Conservation (phyloP, 495 filamentous ascomycete species). For the Letharia columbiana region DNA sequence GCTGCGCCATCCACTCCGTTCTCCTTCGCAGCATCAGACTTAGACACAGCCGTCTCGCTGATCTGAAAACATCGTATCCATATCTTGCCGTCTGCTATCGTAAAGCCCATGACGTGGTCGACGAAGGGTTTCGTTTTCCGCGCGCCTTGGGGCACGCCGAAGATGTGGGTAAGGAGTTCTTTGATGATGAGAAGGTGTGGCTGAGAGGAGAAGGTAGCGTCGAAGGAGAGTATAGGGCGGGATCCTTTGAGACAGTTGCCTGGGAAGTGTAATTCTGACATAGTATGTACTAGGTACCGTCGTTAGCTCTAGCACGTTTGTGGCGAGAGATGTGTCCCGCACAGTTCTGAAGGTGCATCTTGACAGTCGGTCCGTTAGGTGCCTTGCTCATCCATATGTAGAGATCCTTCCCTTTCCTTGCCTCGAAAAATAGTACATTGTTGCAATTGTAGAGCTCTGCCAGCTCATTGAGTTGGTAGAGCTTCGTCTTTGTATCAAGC, state of each 20-base stretch:
- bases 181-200: constrained; percentile 65
- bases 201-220: constrained; percentile 53
- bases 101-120: constrained; percentile 91
- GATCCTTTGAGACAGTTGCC: constrained; percentile 95
- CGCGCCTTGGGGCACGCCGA: constrained; percentile 81
- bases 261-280: constrained; percentile 91
- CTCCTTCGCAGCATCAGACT: constrained; percentile 34
- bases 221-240: constrained; percentile 90
- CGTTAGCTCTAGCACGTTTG: not conserved
- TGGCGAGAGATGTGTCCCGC: not conserved
- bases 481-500: constrained; percentile 87
- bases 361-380: constrained; percentile 91
- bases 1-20: constrained; percentile 28
- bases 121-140: constrained; percentile 91
- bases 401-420: constrained; percentile 85
- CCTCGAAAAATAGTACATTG: constrained; percentile 95
- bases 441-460: constrained; percentile 99
- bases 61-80: constrained; percentile 96
- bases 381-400: constrained; percentile 92
- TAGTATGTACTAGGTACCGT: constrained; percentile 63
- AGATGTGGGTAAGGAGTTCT: constrained; percentile 85
- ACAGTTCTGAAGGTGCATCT: constrained; percentile 69
- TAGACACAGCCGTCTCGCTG: constrained; percentile 62
- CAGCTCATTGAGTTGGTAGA: constrained; percentile 83
- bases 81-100: constrained; percentile 86